Percentiles rank a stretch among this genome's conserved stretches.
phyloP scores from a whole-genome alignment of 139 green algal genomes.

The Tetraselmis chui region DNA sequence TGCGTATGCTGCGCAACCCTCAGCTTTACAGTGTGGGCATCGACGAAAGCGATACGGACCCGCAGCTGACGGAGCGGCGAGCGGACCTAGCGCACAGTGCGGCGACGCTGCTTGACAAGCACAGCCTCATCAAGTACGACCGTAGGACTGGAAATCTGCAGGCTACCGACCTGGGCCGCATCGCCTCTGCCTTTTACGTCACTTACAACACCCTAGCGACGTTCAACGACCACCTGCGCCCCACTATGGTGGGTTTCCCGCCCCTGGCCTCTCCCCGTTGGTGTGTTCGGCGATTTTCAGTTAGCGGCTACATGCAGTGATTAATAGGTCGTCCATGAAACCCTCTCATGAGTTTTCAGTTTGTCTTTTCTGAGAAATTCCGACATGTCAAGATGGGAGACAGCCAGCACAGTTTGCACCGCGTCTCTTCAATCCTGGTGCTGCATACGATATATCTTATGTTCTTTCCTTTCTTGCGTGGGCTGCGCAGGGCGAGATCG shows the following conservation, averaged over 20 bases:
- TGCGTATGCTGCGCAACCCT: conserved; percentile 92
- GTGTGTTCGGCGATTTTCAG: too few relatives aligned
- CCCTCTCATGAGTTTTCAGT: too few relatives aligned
- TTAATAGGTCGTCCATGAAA: too few relatives aligned
- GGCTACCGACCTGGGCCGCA: conserved; percentile 87
- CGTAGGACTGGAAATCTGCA: conserved; percentile 73
- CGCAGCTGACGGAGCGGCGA: conserved; percentile 70
- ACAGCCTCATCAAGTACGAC: conserved; percentile 93
- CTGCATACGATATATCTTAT: too few relatives aligned
- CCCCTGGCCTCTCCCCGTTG: too few relatives aligned
- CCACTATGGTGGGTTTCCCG: conserved; percentile 76
- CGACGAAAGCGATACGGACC: conserved; percentile 71
- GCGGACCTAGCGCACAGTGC: conserved; percentile 88
- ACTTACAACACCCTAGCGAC: conserved; percentile 84
- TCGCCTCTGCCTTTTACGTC: conserved; percentile 98
- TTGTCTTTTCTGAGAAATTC: too few relatives aligned
- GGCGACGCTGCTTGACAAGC: conserved; percentile 76
- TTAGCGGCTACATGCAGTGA: too few relatives aligned
- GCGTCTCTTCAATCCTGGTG: too few relatives aligned
- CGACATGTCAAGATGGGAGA: too few relatives aligned
- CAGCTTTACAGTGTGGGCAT: conserved; percentile 82
- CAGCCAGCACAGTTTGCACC: too few relatives aligned
- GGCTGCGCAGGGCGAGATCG: conserved; percentile 72
- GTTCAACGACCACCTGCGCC: conserved; percentile 95
- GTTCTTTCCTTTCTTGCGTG: neutral